A percentile compares a stretch with the other conserved stretches of the same genome.
These are phyloP conservation scores for Schizochytrium sp. DNA, from an alignment of 108 stramenopile genomes.

Conservation along the genomic window DNA sequence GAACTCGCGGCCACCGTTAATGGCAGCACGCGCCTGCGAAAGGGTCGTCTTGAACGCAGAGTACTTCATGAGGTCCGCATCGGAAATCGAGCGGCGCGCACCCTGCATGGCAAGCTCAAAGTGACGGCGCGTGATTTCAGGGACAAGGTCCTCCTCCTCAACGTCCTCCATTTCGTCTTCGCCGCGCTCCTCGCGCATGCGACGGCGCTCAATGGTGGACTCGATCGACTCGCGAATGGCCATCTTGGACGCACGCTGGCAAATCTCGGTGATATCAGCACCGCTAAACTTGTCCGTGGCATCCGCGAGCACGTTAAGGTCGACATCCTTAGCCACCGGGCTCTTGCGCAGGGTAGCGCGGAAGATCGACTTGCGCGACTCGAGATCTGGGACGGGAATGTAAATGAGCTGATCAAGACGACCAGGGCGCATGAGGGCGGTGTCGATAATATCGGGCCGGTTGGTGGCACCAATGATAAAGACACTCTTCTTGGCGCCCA, in stretches of 20 bases:
- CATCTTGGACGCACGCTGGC: conserved; percentile 95
- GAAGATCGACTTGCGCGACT: conserved; percentile 85
- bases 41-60: conserved; percentile 94
- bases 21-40: conserved; percentile 77
- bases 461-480: conserved; percentile 99
- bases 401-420: conserved; percentile 99
- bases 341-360: conserved; percentile 93
- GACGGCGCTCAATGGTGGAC: conserved; percentile 88
- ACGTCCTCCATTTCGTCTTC: conserved; percentile 55
- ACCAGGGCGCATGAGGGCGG: conserved; percentile 98
- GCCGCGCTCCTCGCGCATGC: conserved; percentile 79
- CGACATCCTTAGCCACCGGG: conserved; percentile 92
- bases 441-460: conserved; percentile 98
- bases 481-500: conserved; percentile 98
- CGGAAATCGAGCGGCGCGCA: conserved; percentile 91
- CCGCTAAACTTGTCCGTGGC: conserved; percentile 99
- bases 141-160: conserved; percentile 80
- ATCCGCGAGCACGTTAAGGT: conserved; percentile 85
- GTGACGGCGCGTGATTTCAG: conserved; percentile 88
- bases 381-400: conserved; percentile 99
- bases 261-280: conserved; percentile 99
- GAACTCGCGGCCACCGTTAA: conserved; percentile 72
- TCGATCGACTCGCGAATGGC: conserved; percentile 97
- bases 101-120: conserved; percentile 92
- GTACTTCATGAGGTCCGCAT: conserved; percentile 95